Base-by-base conservation (phyloP, 2,329 filamentous ascomycete species). In the Hymenoscyphus occultus region DNA sequence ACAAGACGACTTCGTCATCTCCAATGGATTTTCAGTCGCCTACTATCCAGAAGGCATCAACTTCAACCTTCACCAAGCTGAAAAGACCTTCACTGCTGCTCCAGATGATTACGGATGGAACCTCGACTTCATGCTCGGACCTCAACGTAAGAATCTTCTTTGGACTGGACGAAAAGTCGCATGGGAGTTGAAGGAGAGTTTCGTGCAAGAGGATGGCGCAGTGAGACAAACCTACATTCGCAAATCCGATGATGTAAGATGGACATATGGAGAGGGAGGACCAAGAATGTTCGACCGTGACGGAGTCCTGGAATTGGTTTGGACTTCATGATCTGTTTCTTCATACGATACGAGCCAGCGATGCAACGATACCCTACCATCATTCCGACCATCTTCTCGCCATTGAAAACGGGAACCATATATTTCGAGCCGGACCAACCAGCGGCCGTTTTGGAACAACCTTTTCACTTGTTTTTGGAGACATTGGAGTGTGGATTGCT, bases 271-370 rank as follows among this genome's bases (percentile, higher is more conserved):
- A 72, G 56, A 62, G 19, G 48, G 77, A 79, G 67, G 81, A 77
- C 54, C 75, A 76, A 62, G 77, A 0, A 84, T 86, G 83, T 83
- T 80, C 68, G 78, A 80, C 61, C 77, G 80, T 19, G 84, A 86
- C 70, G 84, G 84, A 2, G 72, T 86, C 39, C 78, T 86, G 56
- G 84, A 86, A 76, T 76, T 86, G 64, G 79, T 86, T 61, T 86
- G 84, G 84, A 77, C 85, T 51, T 80, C 82, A 19, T 71, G 59
- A 60, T 60, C 42, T 45, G 42, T n/a, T 45, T 45, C 5, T 7
- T 28, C 9, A 12, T 4, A 22, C 48, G 6, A 14, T 12, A 51
- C 48, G 19, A 12, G n/a, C 16, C 31, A 14, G 10, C 28, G 2
- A 57, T 12, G 28, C 28, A 57, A 14, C 22, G 19, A 28, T 10